Base-by-base conservation (phyloP, 2,329 filamentous ascomycete species). In the Berkeleyomyces basicola region DNA sequence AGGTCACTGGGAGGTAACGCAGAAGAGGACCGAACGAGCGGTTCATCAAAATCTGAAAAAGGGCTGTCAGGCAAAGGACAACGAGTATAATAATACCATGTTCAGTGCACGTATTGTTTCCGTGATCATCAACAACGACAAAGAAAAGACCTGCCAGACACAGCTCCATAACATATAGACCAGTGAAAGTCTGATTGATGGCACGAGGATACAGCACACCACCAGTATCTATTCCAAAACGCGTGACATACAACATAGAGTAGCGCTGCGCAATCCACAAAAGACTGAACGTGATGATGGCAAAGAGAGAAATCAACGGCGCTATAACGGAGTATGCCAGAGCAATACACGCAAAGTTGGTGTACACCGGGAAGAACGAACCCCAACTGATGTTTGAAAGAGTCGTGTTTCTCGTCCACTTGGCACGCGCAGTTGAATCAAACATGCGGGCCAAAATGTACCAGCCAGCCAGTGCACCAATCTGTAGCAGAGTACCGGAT, bases 261-360 rank as follows among this genome's bases (percentile, higher is more conserved):
- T 97, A 97, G n/a, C 92, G 84, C 71, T 97, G 90, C 0, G 93
- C 92, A 53, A 96, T 79, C 91, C 91, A 99, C 67, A 97, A 85
- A 0, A 99, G 77, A 57, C 82, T 81, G 71, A 97, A 97, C 0
- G 92, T 96, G 71, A 97, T 83, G 68, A 96, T 84, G 68, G 93
- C 92, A 76, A 99, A 97, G 31, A 97, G 76, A 58, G 93, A 82
- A 70, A 99, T 96, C 10, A 99, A 77, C 0, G 93, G 93, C 0
- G 93, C 85, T 49, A 97, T 85, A 63, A 97, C 81, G 46, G 84
- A 88, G 73, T 97, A 99, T 46, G 97, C 85, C 49, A 96, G 73
- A 1, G 83, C 90, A 68, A 99, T 97, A 67, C 89, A 95, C 51
- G 91, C 93, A 68, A 99, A 88, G 70, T 96, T 96, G 62, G 93